phyloP scores from a whole-genome alignment of 2,329 filamentous ascomycete species.

The Parastagonospora nodorum region DNA sequence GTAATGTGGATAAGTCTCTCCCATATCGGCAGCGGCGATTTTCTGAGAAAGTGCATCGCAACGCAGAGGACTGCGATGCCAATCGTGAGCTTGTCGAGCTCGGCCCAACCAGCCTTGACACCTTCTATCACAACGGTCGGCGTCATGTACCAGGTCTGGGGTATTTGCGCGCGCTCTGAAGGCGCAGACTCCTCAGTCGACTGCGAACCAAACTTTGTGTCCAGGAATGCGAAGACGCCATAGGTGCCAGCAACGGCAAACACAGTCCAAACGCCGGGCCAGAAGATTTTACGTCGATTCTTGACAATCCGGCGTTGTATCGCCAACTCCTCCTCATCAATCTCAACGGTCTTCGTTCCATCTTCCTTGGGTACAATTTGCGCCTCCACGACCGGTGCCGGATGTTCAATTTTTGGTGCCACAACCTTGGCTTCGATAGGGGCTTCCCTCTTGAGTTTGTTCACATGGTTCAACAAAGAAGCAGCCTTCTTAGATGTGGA shows the following conservation, averaged over 20 bases:
- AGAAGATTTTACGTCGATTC: conserved; percentile 11
- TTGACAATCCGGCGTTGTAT: conserved; percentile 8
- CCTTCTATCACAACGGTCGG: conserved; percentile 13
- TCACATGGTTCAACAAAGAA: conserved; percentile 1
- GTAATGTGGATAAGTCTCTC: conserved; percentile 13
- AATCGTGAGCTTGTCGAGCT: conserved; percentile 20
- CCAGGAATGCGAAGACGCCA: conserved; percentile 13
- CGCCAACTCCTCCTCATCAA: conserved; percentile 2
- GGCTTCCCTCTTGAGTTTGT: background rate
- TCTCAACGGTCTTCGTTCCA: background rate
- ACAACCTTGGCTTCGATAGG: no score
- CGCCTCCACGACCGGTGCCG: no score
- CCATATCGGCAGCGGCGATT: conserved; percentile 10
- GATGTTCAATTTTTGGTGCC: no score
- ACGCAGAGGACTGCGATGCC: conserved; percentile 9
- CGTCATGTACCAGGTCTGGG: conserved; percentile 17
- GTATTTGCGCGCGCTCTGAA: conserved; percentile 4
- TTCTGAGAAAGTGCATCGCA: conserved; percentile 10
- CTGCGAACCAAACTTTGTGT: conserved; percentile 3
- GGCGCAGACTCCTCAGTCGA: conserved; percentile 1
- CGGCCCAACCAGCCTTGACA: conserved; percentile 12
- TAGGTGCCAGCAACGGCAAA: conserved; percentile 13
- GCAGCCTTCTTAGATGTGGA: background rate
- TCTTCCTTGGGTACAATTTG: background rate
- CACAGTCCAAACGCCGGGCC: conserved; percentile 18